These are phyloP conservation scores for Pyricularia pennisetigena DNA, from an alignment of 2,329 filamentous ascomycete genomes.

Conservation along the genomic window DNA sequence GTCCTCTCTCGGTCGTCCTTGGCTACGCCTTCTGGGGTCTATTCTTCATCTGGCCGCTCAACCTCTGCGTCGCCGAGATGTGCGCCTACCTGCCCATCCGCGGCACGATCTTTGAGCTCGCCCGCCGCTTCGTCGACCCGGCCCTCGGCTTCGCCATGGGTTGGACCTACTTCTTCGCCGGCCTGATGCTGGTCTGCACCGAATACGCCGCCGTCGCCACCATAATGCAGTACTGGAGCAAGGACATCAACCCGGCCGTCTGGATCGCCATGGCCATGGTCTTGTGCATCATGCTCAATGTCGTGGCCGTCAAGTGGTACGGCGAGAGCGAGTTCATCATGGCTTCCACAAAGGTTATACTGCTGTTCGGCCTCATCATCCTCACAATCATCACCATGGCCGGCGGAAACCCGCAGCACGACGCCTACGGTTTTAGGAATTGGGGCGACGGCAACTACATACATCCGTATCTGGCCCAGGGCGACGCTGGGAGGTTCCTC, in stretches of 20 bases:
- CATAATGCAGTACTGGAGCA: constrained; percentile 33
- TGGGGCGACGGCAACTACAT: constrained; percentile 7
- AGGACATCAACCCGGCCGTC: constrained; percentile 31
- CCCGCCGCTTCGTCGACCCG: constrained; percentile 43
- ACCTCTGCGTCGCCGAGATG: constrained; percentile 46
- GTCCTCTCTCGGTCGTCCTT: constrained; percentile 31
- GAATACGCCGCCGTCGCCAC: constrained; percentile 34
- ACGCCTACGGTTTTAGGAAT: constrained; percentile 9
- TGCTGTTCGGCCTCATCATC: constrained; percentile 9
- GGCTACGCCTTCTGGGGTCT: constrained; percentile 34
- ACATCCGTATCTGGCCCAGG: constrained; percentile 4
- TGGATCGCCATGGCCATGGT: constrained; percentile 30
- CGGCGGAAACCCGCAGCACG: constrained; percentile 4
- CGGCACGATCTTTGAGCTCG: constrained; percentile 44
- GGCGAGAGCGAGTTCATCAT: constrained; percentile 24
- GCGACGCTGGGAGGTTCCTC: constrained; percentile 4
- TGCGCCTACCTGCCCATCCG: constrained; percentile 44
- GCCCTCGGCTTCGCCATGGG: constrained; percentile 46
- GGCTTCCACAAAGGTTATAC: constrained; percentile 13
- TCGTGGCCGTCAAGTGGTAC: constrained; percentile 21
- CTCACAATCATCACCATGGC: constrained; percentile 9
- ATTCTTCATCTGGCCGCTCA: constrained; percentile 30
- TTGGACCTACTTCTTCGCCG: constrained; percentile 40
- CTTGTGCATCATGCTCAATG: constrained; percentile 35
- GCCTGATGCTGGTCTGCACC: constrained; percentile 33